phyloP scores from a whole-genome alignment of 179 eudicot genomes.

The Beta corolliflora region DNA sequence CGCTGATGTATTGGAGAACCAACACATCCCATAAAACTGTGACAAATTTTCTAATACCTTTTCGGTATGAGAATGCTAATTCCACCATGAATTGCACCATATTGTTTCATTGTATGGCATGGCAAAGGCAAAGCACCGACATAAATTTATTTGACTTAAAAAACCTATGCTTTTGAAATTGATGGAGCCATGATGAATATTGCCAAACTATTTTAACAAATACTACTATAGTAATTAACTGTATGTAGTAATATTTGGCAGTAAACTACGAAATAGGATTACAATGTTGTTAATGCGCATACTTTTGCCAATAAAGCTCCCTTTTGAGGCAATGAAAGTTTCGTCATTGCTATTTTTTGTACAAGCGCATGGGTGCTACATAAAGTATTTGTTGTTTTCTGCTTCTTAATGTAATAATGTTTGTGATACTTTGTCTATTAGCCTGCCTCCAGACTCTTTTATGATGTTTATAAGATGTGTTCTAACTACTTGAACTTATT shows the following conservation, averaged over 20 bases:
- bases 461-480: too few species aligned
- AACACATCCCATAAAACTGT: too few species aligned
- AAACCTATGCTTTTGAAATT: neutral
- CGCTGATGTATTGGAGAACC: neutral
- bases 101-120: neutral
- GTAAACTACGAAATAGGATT: neutral
- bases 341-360: neutral
- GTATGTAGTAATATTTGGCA: neutral
- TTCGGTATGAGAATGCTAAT: neutral
- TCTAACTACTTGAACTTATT: too few species aligned
- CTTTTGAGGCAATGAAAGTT: neutral
- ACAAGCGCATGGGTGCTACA: neutral
- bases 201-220: neutral
- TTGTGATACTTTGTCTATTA: too few species aligned
- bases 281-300: neutral
- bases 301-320: neutral
- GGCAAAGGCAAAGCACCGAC: neutral
- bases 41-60: neutral
- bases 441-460: too few species aligned
- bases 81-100: conserved; percentile 11
- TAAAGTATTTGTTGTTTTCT: too few species aligned
- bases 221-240: neutral
- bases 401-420: too few species aligned
- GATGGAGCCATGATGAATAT: neutral
- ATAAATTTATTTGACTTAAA: neutral